phyloP scores from a whole-genome alignment of 345 rosid genomes.

The Euphorbia peplus region DNA sequence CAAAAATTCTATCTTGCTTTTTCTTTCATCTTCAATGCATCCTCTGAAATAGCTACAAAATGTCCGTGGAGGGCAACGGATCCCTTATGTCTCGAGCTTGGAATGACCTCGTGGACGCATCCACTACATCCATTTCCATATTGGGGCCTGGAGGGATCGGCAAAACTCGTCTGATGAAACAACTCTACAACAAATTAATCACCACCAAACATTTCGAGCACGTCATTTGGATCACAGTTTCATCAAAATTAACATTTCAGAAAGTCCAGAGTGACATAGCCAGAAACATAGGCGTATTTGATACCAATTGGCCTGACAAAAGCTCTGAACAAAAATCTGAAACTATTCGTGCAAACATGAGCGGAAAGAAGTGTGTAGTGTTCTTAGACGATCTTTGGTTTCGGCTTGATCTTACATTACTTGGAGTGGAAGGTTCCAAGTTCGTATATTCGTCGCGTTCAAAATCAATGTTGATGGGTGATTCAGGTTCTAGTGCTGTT shows the following conservation, averaged over 20 bases:
- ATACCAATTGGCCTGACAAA: background rate
- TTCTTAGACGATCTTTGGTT: background rate
- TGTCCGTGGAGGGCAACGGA: background rate
- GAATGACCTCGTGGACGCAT: background rate
- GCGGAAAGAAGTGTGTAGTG: too few relatives aligned
- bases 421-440: background rate
- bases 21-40: too few relatives aligned
- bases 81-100: background rate
- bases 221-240: background rate
- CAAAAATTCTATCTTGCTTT: too few relatives aligned
- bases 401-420: background rate
- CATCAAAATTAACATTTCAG: background rate
- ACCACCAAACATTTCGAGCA: too few relatives aligned
- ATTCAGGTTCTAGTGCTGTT: background rate
- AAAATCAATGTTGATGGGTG: background rate
- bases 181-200: background rate
- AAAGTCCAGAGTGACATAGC: background rate
- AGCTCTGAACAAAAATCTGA: background rate
- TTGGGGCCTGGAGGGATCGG: background rate
- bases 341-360: background rate
- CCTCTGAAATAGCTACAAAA: too few relatives aligned
- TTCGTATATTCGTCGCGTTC: background rate
- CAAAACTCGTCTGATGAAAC: background rate
- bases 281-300: background rate
- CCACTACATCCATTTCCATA: background rate